A percentile compares a stretch with the other conserved stretches of the same genome.
These are phyloP conservation scores for Knufia petricola DNA, from an alignment of 2,329 filamentous ascomycete species.

Conservation along the genomic window DNA sequence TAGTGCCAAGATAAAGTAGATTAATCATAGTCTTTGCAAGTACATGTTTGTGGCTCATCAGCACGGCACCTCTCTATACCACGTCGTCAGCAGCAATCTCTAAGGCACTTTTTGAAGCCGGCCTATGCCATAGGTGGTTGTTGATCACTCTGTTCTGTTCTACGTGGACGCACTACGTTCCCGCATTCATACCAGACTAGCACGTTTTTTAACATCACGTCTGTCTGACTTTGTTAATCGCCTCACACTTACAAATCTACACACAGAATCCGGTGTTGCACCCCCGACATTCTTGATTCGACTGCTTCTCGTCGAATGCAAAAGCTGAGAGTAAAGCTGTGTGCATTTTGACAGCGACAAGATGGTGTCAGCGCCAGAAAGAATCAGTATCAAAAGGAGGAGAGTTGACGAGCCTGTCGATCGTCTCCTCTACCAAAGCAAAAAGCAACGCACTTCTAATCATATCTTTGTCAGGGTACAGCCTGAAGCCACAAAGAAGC, in stretches of 20 bases:
- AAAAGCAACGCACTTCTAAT: constrained; percentile 40
- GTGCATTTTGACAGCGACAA: constrained; percentile 1
- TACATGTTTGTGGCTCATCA: too few species aligned
- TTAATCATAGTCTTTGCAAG: background rate
- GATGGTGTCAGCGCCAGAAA: constrained; percentile 41
- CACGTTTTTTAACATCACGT: background rate
- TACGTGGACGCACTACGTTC: too few species aligned
- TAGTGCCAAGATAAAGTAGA: background rate
- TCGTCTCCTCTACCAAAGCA: constrained; percentile 32
- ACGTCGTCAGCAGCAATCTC: too few species aligned
- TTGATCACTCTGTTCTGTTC: too few species aligned
- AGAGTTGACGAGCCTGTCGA: constrained; percentile 49
- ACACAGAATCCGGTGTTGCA: too few species aligned
- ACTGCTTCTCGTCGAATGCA: too few species aligned
- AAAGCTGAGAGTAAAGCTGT: background rate
- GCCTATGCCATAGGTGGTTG: too few species aligned
- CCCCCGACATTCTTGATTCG: too few species aligned
- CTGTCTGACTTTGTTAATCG: background rate
- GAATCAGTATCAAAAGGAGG: constrained; percentile 47
- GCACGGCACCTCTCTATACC: too few species aligned
- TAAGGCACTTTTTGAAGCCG: too few species aligned
- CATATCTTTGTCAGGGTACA: constrained; percentile 38
- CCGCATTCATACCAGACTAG: too few species aligned
- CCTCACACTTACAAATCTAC: too few species aligned
- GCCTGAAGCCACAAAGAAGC: constrained; percentile 12